Evolutionary conservation across 768 basidiomycete species (phyloP).

Genomic region (Amanita jacksonii): DNA sequence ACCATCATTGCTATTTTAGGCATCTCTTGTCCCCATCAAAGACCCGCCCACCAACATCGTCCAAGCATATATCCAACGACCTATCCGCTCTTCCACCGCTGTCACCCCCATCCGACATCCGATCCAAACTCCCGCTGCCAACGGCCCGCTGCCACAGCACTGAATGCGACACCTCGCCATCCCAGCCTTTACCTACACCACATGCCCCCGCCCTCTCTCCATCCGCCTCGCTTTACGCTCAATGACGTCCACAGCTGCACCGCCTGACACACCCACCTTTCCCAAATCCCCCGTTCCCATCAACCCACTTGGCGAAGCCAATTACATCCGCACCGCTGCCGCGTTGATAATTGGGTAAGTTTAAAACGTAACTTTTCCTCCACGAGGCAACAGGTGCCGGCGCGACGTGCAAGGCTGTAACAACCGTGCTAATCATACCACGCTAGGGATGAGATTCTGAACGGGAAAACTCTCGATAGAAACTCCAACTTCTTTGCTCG

Average conservation of each 20-base stretch:
- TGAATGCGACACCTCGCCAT: background rate
- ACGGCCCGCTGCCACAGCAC: background rate
- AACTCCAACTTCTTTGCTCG: constrained; percentile 85
- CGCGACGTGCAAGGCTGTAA: too few species aligned
- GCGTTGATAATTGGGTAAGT: constrained; percentile 70
- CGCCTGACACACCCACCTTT: constrained; percentile 31
- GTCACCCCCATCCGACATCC: too few species aligned
- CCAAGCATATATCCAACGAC: too few species aligned
- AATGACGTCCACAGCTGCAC: background rate
- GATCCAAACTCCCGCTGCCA: too few species aligned
- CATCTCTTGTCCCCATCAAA: too few species aligned
- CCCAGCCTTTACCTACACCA: background rate
- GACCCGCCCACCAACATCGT: too few species aligned
- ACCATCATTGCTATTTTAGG: too few species aligned
- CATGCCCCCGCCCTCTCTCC: background rate
- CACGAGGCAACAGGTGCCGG: background rate
- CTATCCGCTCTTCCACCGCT: too few species aligned
- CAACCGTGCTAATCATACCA: background rate
- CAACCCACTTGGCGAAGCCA: constrained; percentile 62
- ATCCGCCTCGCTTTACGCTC: background rate
- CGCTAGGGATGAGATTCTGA: constrained; percentile 79
- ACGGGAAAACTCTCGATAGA: constrained; percentile 80
- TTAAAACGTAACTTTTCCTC: too few species aligned
- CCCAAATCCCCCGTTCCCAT: constrained; percentile 46
- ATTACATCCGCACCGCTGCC: constrained; percentile 63